Conservation (phyloP, 2,329 filamentous ascomycete genomes). For the Dactylellina cionopaga region DNA sequence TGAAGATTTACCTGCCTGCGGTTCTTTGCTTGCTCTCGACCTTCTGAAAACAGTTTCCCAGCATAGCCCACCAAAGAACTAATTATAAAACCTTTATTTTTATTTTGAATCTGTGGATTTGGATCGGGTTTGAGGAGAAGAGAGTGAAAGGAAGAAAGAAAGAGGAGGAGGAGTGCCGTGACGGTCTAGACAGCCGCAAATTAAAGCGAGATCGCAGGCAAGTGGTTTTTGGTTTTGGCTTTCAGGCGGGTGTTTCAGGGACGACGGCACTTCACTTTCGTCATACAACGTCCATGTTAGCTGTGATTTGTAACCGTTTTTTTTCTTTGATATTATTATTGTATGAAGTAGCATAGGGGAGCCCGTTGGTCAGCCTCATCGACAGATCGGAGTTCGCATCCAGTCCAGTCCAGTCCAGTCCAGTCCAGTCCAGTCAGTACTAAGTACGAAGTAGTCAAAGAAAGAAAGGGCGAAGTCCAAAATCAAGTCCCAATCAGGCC, state of each 20-base stretch:
- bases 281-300: background rate
- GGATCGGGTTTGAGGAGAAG: no score
- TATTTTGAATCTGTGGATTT: background rate
- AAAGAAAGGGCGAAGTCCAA: no score
- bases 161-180: background rate
- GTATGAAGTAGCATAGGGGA: background rate
- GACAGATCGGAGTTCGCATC: conserved; percentile 1
- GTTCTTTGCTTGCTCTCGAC: conserved; percentile 33
- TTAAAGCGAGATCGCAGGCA: conserved; percentile 7
- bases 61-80: conserved; percentile 41
- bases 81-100: conserved; percentile 12
- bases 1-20: conserved; percentile 7
- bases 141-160: background rate
- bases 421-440: no score
- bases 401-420: no score
- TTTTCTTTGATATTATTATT: background rate
- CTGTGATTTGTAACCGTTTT: conserved; percentile 9
- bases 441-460: no score
- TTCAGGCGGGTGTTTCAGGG: conserved; percentile 19
- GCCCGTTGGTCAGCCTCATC: conserved; percentile 42
- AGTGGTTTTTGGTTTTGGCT: no score
- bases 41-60: conserved; percentile 45
- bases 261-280: background rate
- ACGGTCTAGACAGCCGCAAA: conserved; percentile 21
- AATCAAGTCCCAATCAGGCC: no score